Evolutionary conservation across 768 basidiomycete genomes (phyloP), one percentile per base, ranked within the genome.

Genomic region (Galerina marginata): DNA sequence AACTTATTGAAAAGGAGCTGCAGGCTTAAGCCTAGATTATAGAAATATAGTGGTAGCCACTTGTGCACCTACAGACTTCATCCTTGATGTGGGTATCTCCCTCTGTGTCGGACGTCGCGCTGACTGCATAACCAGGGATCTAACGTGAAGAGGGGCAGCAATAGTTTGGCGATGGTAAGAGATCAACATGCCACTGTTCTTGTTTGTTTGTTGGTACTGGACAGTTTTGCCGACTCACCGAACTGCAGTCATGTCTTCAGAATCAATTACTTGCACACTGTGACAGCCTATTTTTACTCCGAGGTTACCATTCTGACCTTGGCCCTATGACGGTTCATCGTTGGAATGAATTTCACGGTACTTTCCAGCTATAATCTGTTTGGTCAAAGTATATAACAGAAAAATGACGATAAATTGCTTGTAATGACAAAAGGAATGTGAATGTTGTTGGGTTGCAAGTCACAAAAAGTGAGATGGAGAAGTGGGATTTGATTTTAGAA

Each of bases 241-340:
- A 14, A 26, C 10, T 3, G 48, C 10, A 9, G 29, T n/a, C 23
- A 53, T 53, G 52, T 15, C 52, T 1, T 39, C 52, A 0, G 39
- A 53, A 53, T 39, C 11, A 11, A 9, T 16, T 36, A 26, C 6
- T 14, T 59, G 58, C 16, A 4, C 40, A 4, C 14, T 59, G 58
- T 23, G 40, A 52, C n/a, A 38, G 40, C n/a, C 11, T 20, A 1
- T 59, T 59, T 29, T 15, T 23, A 10, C 29, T 36, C 9, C 58
- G 42, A 9, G 26, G 49, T 2, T 52, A 43, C 12, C 15, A 42
- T 9, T 59, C 58, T 23, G 49, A 59, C n/a, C 58, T 59, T 6
- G 4, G 14, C 16, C 49, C 20, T 20, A 20, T 20, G 20, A 20
- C 20, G 20, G 20, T 20, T 20, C 20, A 20, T 20, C 20, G 20